Evolutionary conservation across 2,329 filamentous ascomycete genomes (phyloP), one percentile per base, ranked within the genome.

Genomic region (Hypomyces rosellus): DNA sequence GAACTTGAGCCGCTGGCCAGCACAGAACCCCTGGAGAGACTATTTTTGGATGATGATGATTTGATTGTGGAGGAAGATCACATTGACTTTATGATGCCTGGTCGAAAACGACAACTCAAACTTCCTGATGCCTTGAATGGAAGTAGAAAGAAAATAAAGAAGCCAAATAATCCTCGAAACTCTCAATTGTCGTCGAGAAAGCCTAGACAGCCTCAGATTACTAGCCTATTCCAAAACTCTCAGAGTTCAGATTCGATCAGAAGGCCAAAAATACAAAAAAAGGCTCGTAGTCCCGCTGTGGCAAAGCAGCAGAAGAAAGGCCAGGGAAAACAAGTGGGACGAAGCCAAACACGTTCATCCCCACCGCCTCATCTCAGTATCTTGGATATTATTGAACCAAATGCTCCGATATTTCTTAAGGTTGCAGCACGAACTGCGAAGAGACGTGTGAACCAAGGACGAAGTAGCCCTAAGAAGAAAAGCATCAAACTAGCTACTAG

Each of bases 381-480:
- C 49, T 61, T 85, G n/a, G 82, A 85, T 62, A 74, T 82, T 18
- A 69, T 77, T 41, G 74, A 77, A 54, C 61, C 69, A 2, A 59
- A 70, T 51, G 77, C 80, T 1, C 82, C 82, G 1, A 65, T 62
- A 2, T 85, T 85, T 54, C 65, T 86, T 34, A 80, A 74, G 52
- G 74, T 86, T 59, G 82, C 82, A 46, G 81, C 80, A 40, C 78
- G 82, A 14, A 72, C 78, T 47, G 80, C 74, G 4, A 75, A 67
- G 48, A 70, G 64, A 46, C 73, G 71, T 34, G 59, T 55, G 22
- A 70, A 73, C 12, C 68, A 75, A 54, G 82, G 82, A 14, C 76
- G 77, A 59, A 71, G 76, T 6, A 82, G 74, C 48, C 80, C 80
- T 1, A 67, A 66, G 0, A 70, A 60, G 40, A 86, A 85, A 59